These are phyloP conservation scores for Yamadazyma oceani DNA, from an alignment of 1,139 yeast species.

Conservation along the genomic window DNA sequence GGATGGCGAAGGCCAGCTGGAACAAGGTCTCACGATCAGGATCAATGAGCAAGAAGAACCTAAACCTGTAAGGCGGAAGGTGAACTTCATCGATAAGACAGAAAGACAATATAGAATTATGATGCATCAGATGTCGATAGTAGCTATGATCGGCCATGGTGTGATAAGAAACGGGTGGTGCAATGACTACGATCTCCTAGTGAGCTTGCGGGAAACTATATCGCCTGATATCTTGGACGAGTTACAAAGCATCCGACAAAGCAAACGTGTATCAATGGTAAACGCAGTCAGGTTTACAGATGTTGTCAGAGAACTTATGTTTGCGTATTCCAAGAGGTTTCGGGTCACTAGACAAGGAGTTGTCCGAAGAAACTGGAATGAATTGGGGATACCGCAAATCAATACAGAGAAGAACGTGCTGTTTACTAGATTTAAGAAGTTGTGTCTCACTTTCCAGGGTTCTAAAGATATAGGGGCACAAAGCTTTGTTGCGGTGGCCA, in stretches of 20 bases:
- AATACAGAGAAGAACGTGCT: constrained; percentile 24
- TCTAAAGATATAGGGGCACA: constrained; percentile 81
- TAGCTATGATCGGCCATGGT: constrained; percentile 65
- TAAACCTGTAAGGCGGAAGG: constrained; percentile 13
- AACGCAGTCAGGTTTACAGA: constrained; percentile 74
- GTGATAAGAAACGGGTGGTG: constrained; percentile 74
- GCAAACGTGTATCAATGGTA: constrained; percentile 33
- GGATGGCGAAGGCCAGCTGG: constrained; percentile 6
- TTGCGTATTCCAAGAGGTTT: constrained; percentile 61
- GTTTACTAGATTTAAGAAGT: constrained; percentile 36
- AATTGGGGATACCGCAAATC: constrained; percentile 27
- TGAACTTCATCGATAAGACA: constrained; percentile 46
- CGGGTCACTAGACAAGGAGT: constrained; percentile 45
- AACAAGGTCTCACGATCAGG: constrained; percentile 20
- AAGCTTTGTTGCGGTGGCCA: constrained; percentile 75
- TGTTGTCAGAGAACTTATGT: constrained; percentile 65
- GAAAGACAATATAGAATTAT: constrained; percentile 52
- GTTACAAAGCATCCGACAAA: constrained; percentile 39
- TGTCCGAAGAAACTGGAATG: constrained; percentile 64
- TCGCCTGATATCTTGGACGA: constrained; percentile 38
- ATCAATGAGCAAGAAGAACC: constrained; percentile 11
- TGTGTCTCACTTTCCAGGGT: constrained; percentile 54
- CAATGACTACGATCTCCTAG: constrained; percentile 46
- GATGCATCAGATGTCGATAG: constrained; percentile 62
- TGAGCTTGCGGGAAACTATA: constrained; percentile 47